Evolutionary conservation across 768 basidiomycete species (phyloP), one percentile per base, ranked within the genome.

Genomic region (Suillus subluteus): DNA sequence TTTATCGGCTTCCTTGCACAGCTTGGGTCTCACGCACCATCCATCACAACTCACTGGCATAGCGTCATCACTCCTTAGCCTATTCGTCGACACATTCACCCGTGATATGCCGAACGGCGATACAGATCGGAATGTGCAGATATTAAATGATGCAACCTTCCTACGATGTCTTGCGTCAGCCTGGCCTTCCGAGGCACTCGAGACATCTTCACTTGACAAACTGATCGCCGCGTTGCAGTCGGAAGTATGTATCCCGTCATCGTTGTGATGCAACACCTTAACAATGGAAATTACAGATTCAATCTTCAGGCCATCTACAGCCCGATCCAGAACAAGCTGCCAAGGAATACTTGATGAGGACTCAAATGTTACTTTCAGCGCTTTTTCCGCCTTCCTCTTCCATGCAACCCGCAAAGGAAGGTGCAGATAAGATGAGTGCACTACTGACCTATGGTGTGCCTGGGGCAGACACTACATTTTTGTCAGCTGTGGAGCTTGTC

Each of bases 341-440:
- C 76, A 38, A 78, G 9, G 86, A 87, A 62, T 82, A 81, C 69
- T 79, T 92, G 30, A 70, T 80, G 46, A 83, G 87, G 65, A 85
- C 83, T 32, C 92, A 91, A 71, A 85, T 85, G 32, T 79, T 93
- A 18, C 79, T 93, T 63, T 85, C 87, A 5, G 79, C 83, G 7
- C 79, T 92, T 54, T 79, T 92, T 21, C 87, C 89, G 6, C 62
- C 72, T 13, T 69, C 73, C n/a, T 67, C 65, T 37, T 67, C 69
- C 32, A 69, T 68, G 65, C 61, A 67, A 52, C 62, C 68, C 43
- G 64, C 63, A 26, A 74, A 69, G 68, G 79, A 71, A 65, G 70
- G 73, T 35, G 71, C 69, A 18, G 82, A 83, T 64, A 83, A 81
- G 67, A 76, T 78, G 64, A 71, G 72, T n/a, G 71, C 76, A n/a